phyloP scores from a whole-genome alignment of 768 basidiomycete genomes.

The Gymnopilus dilepis region DNA sequence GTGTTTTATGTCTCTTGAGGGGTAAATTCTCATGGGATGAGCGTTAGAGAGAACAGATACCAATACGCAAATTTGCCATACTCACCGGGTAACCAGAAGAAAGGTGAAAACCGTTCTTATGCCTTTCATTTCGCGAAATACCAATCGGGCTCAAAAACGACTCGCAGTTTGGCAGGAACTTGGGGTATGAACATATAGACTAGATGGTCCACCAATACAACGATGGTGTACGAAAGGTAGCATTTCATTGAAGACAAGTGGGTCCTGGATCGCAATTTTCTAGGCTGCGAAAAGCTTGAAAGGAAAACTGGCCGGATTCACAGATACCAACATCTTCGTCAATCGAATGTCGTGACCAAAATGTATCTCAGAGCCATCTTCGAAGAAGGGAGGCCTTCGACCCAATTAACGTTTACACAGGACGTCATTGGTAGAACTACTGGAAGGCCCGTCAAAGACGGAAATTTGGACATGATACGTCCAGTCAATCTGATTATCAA shows the following conservation, averaged over 20 bases:
- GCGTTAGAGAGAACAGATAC: neutral
- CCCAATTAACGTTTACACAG: neutral
- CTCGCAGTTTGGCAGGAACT: no score
- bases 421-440: neutral
- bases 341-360: no score
- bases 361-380: neutral
- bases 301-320: neutral
- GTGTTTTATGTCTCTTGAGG: neutral
- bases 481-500: constrained; percentile 3
- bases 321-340: neutral
- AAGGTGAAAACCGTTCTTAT: no score
- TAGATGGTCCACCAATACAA: no score
- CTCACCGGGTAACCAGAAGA: no score
- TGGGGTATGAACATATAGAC: no score
- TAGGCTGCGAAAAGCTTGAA: neutral
- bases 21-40: neutral
- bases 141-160: no score
- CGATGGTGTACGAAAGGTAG: neutral
- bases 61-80: no score
- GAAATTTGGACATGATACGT: neutral
- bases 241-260: neutral
- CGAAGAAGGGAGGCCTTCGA: neutral
- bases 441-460: neutral
- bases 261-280: neutral
- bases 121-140: no score